A percentile compares a stretch with the other conserved stretches of the same genome.
Conservation (phyloP, 805 yeast genomes). For the Spathaspora girioi region DNA sequence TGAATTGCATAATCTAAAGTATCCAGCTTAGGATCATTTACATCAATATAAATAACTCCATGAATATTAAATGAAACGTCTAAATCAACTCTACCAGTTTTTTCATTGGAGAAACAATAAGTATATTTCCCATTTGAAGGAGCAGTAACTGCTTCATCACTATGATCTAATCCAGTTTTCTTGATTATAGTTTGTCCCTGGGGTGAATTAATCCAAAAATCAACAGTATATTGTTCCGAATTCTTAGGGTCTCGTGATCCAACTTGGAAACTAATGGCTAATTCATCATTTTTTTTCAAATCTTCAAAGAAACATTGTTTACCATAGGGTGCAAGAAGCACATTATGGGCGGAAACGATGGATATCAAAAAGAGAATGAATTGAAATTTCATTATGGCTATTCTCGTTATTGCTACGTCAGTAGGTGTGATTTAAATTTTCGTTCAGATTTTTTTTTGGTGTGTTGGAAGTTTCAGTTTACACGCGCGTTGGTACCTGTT, state of each 20-base stretch:
- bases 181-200: slow-evolving; percentile 47
- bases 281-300: slow-evolving; percentile 77
- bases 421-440: not conserved
- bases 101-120: slow-evolving; percentile 91
- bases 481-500: not conserved
- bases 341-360: slow-evolving; percentile 62
- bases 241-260: slow-evolving; percentile 82
- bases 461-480: not conserved
- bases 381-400: not conserved
- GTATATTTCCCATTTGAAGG: slow-evolving; percentile 67
- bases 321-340: slow-evolving; percentile 76
- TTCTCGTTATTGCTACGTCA: not conserved
- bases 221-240: slow-evolving; percentile 60
- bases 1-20: slow-evolving; percentile 82
- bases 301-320: slow-evolving; percentile 86
- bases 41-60: slow-evolving; percentile 84
- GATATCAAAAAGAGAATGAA: slow-evolving; percentile 9
- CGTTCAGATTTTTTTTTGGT: not conserved
- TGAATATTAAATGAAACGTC: slow-evolving; percentile 95
- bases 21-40: slow-evolving; percentile 70
- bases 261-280: slow-evolving; percentile 87
- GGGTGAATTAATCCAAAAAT: slow-evolving; percentile 50
- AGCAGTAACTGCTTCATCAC: slow-evolving; percentile 70
- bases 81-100: slow-evolving; percentile 64
- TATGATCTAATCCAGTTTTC: slow-evolving; percentile 65